phyloP scores from a whole-genome alignment of 2,329 filamentous ascomycete species.

The Calonectria fujianensis region DNA sequence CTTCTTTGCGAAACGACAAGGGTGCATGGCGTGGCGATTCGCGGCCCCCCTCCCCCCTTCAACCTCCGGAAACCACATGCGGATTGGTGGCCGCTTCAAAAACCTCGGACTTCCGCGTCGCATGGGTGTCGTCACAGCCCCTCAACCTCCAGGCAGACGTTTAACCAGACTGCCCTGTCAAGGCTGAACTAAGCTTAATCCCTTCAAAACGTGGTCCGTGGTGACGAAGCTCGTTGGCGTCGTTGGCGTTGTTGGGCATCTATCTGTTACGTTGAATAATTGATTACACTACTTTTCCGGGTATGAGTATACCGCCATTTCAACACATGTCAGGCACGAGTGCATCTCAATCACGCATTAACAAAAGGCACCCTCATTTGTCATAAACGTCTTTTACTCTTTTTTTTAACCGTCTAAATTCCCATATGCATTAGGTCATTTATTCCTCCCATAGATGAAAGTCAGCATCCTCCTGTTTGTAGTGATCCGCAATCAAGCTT shows the following conservation, averaged over 20 bases:
- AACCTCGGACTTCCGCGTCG: slow-evolving; percentile 23
- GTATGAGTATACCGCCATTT: not conserved
- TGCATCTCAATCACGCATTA: not conserved
- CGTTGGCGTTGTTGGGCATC: slow-evolving; percentile 2
- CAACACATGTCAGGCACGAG: not conserved
- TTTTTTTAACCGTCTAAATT: slow-evolving; percentile 41
- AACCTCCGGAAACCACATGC: not conserved
- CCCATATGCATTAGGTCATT: slow-evolving; percentile 32
- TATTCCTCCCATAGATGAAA: slow-evolving; percentile 69
- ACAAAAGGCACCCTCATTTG: not conserved
- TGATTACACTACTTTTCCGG: not conserved
- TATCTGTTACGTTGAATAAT: not conserved
- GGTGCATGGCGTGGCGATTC: slow-evolving; percentile 24
- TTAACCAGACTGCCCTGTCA: slow-evolving; percentile 32
- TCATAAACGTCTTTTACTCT: slow-evolving; percentile 35
- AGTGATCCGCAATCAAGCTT: slow-evolving; percentile 83
- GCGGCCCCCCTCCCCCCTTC: not conserved
- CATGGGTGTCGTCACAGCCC: slow-evolving; percentile 34
- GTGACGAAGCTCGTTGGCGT: not conserved
- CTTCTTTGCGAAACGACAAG: slow-evolving; percentile 16
- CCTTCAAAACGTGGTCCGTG: not conserved
- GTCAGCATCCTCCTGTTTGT: slow-evolving; percentile 82
- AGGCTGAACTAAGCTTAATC: slow-evolving; percentile 41
- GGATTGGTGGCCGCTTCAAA: slow-evolving; percentile 14
- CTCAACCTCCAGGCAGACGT: slow-evolving; percentile 37